Base-by-base conservation (phyloP, 768 basidiomycete species). In the Rhizopogon vulgaris region DNA sequence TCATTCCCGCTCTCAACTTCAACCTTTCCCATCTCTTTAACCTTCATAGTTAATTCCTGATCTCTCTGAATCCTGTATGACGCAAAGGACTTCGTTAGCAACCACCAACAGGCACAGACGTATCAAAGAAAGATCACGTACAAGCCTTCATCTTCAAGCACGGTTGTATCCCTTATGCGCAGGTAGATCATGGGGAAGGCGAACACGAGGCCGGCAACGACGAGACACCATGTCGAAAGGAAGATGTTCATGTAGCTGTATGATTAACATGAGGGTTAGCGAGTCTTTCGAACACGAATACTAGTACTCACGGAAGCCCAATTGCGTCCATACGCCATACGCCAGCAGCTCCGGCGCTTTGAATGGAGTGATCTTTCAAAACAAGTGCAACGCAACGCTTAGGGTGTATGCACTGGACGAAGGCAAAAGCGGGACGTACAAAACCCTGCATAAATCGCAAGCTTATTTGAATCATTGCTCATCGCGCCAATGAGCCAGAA, bases 401-500 rank as follows among this genome's bases (percentile, higher is more conserved):
- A 43, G 17, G 12, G 37, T 4, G 30, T 4, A 25, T 9, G 32
- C 37, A 38, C 38, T 14, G 38, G 22, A 5, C 9, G 15, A 32
- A 24, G 18, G 11, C 3, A 45, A 27, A 22, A 49, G 50, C 18
- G 8, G 51, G 3, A 72, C 84, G 56, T 62, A 90, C 87, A 90
- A 59, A 91, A 85, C 25, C 90, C 89, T 6, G 83, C 69, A 60
- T 89, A 84, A 62, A 88, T 78, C 0, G 88, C 88, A 17, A 92
- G 77, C 62, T 87, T 87, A 4, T 75, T 78, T 6, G 85, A 80
- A 60, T 90, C 83, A 55, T 90, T 89, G 22, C 85, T 86, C 83
- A 92, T 86, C 8, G 85, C 83, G 38, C 89, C 88, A 74, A 87
- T 85, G 61, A 86, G 72, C 85, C 85, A 88, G 64, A 88, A 87